Base-by-base conservation (phyloP, 495 filamentous ascomycete species). In the Talaromyces borbonicus region DNA sequence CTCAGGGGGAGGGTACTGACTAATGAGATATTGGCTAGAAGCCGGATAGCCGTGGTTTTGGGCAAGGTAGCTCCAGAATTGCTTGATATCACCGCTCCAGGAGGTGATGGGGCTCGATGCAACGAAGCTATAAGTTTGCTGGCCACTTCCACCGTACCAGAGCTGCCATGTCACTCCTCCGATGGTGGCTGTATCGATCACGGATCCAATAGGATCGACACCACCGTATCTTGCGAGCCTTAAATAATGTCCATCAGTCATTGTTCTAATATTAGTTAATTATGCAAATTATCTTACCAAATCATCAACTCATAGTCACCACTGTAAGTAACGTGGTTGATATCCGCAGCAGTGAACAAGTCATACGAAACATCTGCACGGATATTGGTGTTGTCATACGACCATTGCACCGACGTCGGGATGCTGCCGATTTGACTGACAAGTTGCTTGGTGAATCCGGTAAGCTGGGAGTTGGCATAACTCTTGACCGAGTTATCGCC, bases 221-320 rank as follows among this genome's bases (percentile, higher is more conserved):
- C 43, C 45, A 12, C 67, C 68, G 42, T 58, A 62, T 7, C 51
- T 45, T 0, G 45, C 68, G 1, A 71, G 61, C 68, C 65, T 64
- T n/a, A n/a, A 26, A 18, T n/a, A n/a, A n/a, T n/a, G n/a, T n/a
- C n/a, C n/a, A n/a, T n/a, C n/a, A n/a, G n/a, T n/a, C n/a, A n/a
- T n/a, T n/a, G n/a, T n/a, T n/a, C n/a, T n/a, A n/a, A n/a, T n/a
- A n/a, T n/a, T n/a, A n/a, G n/a, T n/a, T n/a, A n/a, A n/a, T n/a
- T n/a, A n/a, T n/a, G n/a, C n/a, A n/a, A n/a, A 4, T 18, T 24
- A 56, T 61, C n/a, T 48, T 49, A 72, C 68, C 70, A 74, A 14
- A 74, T 63, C 70, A 72, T 72, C 20, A 74, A 49, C 47, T 74
- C 69, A 48, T 69, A 72, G 39, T 74, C 67, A 14, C 69, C 69